Percentiles rank a stretch among this genome's conserved stretches.
phyloP scores from a whole-genome alignment of 2,329 filamentous ascomycete genomes.

The Neophaeococcomyces mojaviensis region DNA sequence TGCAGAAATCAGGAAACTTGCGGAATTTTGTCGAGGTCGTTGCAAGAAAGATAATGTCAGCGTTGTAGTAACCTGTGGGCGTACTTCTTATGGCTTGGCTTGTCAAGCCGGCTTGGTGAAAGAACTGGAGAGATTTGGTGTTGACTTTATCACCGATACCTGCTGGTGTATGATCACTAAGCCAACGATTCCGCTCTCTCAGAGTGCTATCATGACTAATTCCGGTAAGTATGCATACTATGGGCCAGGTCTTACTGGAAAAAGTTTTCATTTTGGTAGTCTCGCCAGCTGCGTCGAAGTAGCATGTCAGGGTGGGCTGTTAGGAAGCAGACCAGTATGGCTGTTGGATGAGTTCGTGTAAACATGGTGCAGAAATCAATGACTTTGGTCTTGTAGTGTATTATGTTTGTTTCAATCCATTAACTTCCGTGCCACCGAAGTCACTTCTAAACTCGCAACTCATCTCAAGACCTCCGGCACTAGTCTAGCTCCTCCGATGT shows the following conservation, averaged over 20 bases:
- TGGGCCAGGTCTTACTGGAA: slow-evolving; percentile 22
- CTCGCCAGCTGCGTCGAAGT: slow-evolving; percentile 24
- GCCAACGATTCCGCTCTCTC: slow-evolving; percentile 28
- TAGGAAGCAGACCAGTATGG: neutral
- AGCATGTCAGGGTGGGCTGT: slow-evolving; percentile 17
- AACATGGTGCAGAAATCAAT: no score
- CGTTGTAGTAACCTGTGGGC: slow-evolving; percentile 10
- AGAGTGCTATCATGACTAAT: slow-evolving; percentile 36
- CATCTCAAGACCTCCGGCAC: no score
- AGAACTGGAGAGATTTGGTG: slow-evolving; percentile 32
- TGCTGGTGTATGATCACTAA: slow-evolving; percentile 44
- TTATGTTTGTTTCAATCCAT: no score
- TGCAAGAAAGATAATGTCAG: slow-evolving; percentile 19
- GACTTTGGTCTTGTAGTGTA: no score
- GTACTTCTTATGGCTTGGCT: slow-evolving; percentile 14
- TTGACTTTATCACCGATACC: slow-evolving; percentile 36
- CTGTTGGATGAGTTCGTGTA: no score
- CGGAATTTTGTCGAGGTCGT: slow-evolving; percentile 25
- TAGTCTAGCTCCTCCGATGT: no score
- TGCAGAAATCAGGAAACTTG: slow-evolving; percentile 30
- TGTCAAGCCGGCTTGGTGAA: slow-evolving; percentile 26
- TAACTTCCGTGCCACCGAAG: no score
- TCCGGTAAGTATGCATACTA: slow-evolving; percentile 44
- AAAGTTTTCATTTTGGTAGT: slow-evolving; percentile 25
- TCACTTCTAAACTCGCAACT: no score